Evolutionary conservation across 2,329 filamentous ascomycete genomes (phyloP).

Genomic region (Tympanopsis confertula): DNA sequence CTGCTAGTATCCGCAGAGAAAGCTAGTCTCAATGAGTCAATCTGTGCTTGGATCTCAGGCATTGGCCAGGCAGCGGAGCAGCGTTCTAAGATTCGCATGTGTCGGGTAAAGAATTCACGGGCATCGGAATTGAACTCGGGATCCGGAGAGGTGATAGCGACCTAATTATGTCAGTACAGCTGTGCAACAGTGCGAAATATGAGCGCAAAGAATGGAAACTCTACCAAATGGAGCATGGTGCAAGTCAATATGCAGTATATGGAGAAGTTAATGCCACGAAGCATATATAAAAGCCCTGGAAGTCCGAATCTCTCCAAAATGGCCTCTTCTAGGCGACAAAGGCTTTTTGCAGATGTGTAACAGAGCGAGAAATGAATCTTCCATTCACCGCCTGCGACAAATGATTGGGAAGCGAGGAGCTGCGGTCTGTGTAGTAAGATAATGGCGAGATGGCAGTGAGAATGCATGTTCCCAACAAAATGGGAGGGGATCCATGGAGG

Average conservation of each 20-base stretch:
- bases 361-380: slow-evolving; percentile 80
- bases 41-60: slow-evolving; percentile 80
- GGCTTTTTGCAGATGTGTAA: slow-evolving; percentile 70
- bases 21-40: slow-evolving; percentile 77
- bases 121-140: slow-evolving; percentile 77
- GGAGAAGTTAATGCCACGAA: slow-evolving; percentile 84
- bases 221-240: slow-evolving; percentile 86
- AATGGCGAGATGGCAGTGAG: slow-evolving; percentile 74
- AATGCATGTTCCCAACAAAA: slow-evolving; percentile 79
- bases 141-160: slow-evolving; percentile 86
- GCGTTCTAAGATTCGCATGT: slow-evolving; percentile 86
- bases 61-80: slow-evolving; percentile 77
- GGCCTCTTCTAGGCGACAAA: slow-evolving; percentile 80
- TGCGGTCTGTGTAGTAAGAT: slow-evolving; percentile 85
- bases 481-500: slow-evolving; percentile 77
- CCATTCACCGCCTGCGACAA: slow-evolving; percentile 62
- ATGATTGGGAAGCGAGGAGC: slow-evolving; percentile 66
- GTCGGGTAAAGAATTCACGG: slow-evolving; percentile 77
- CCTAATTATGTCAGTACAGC: slow-evolving; percentile 34
- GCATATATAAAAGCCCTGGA: slow-evolving; percentile 78
- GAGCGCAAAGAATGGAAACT: slow-evolving; percentile 10
- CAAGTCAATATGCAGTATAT: slow-evolving; percentile 88
- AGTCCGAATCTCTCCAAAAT: slow-evolving; percentile 68
- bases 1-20: slow-evolving; percentile 79
- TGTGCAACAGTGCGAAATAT: no score